Evolutionary conservation across 768 basidiomycete species (phyloP).

Genomic region (Multifurca ochricompacta): DNA sequence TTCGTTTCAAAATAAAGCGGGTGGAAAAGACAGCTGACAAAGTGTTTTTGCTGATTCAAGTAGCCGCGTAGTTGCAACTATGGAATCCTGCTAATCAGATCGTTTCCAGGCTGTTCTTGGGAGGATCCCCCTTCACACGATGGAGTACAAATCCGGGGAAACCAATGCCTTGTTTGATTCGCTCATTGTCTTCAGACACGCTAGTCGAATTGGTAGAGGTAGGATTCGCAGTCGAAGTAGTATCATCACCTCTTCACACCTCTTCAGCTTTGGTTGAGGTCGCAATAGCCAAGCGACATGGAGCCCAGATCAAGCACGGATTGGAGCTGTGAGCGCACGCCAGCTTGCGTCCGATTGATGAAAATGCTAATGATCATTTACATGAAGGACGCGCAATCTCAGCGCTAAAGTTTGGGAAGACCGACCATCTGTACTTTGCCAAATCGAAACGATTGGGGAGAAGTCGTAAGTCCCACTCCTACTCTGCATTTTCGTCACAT

Average conservation of each 20-base stretch:
- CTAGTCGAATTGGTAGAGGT: constrained; percentile 73
- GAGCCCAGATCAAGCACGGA: constrained; percentile 60
- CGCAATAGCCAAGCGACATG: constrained; percentile 55
- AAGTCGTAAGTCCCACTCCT: constrained; percentile 61
- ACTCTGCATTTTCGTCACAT: not conserved
- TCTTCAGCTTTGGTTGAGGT: constrained; percentile 68
- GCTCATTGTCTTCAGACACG: constrained; percentile 63
- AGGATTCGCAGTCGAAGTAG: constrained; percentile 1
- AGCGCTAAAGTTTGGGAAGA: constrained; percentile 91
- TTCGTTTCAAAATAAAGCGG: constrained; percentile 69
- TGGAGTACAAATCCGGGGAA: constrained; percentile 65
- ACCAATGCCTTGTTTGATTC: constrained; percentile 69
- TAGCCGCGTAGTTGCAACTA: constrained; percentile 23
- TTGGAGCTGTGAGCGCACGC: constrained; percentile 58
- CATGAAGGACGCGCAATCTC: constrained; percentile 62
- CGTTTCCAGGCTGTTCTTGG: constrained; percentile 55
- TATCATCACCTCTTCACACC: not conserved
- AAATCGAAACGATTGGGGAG: constrained; percentile 86
- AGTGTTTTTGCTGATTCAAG: constrained; percentile 74
- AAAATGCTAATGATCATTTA: not conserved
- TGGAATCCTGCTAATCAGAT: constrained; percentile 12
- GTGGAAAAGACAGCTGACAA: constrained; percentile 69
- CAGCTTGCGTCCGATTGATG: not conserved
- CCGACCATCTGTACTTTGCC: constrained; percentile 71
- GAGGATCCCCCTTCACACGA: constrained; percentile 56